Base-by-base conservation (phyloP, 768 basidiomycete species). In the Pulveroboletus sp. region DNA sequence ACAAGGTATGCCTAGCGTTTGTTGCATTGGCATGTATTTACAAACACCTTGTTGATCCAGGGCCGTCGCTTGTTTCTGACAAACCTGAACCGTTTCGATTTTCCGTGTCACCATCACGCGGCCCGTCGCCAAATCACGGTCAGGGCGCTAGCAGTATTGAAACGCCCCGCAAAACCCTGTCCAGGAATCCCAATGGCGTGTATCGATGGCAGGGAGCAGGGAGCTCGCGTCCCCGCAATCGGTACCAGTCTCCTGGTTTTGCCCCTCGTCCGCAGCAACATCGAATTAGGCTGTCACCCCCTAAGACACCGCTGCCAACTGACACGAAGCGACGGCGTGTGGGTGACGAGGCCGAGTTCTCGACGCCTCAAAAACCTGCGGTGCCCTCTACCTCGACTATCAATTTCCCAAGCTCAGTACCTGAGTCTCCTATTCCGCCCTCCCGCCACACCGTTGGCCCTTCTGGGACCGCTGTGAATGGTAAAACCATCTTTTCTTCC, bases 151-250 rank as follows among this genome's bases (percentile, higher is more conserved):
- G 49, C 27, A 46, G 47, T 33, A 21, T 14, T 6, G 69, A 67
- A 32, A 61, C 75, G 14, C 72, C 80, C 6, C 75, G 75, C 16
- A 82, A 76, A 60, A 81, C 75, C 10, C 69, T 90, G 7, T 62
- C 75, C 19, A 79, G 71, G 61, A 91, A 91, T 58, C 88, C 88
- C 0, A 91, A 90, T 60, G 88, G 88, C 19, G 60, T 69, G 29
- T 85, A 85, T 65, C 75, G 75, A 40, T 89, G 84, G 84, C 77
- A 82, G 55, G 89, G 88, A n/a, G 84, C 73, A 27, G 87, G 87
- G 36, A 88, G 85, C 56, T 81, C 88, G 12, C 82, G 77, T 57
- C 69, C 74, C 17, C 78, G 78, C 40, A 89, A 87, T 63, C 82
- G 86, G 36, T 87, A 81, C 61, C 76, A 79, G 43, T 87, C 87